Conservation (phyloP, 1,284 basidiomycete species). For the Chondrostereum purpureum region DNA sequence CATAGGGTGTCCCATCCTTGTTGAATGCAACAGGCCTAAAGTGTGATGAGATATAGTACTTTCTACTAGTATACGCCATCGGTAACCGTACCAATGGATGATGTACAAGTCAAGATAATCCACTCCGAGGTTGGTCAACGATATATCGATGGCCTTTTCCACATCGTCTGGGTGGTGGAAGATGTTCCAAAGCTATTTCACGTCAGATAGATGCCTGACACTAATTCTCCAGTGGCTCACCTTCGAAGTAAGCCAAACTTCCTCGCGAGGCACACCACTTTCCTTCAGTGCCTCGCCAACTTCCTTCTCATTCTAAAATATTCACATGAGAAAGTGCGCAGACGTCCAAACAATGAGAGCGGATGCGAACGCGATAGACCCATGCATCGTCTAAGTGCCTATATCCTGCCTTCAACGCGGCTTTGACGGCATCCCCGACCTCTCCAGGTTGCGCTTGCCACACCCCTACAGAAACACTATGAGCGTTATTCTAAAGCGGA, state of each 20-base stretch:
- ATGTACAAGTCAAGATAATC: slow-evolving; percentile 78
- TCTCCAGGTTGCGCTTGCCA: slow-evolving; percentile 52
- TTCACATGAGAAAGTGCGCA: slow-evolving; percentile 2
- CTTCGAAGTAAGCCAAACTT: slow-evolving; percentile 63
- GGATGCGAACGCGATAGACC: slow-evolving; percentile 46
- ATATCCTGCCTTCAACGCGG: slow-evolving; percentile 55
- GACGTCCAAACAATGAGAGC: not conserved
- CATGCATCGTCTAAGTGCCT: slow-evolving; percentile 75
- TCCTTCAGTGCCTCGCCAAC: slow-evolving; percentile 64
- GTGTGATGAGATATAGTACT: not conserved
- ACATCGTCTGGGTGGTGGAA: slow-evolving; percentile 64
- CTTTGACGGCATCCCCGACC: slow-evolving; percentile 56
- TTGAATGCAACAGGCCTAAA: slow-evolving; percentile 66
- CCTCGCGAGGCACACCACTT: slow-evolving; percentile 49
- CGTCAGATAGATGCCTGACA: no score
- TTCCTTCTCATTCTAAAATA: slow-evolving; percentile 64
- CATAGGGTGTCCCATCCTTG: slow-evolving; percentile 45
- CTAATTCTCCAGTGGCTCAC: slow-evolving; percentile 15
- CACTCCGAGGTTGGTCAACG: slow-evolving; percentile 59
- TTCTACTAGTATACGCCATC: slow-evolving; percentile 1
- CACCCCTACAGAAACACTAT: slow-evolving; percentile 44
- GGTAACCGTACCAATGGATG: slow-evolving; percentile 69
- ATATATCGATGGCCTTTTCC: slow-evolving; percentile 62
- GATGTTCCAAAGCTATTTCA: slow-evolving; percentile 55
- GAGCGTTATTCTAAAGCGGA: no score